Base-by-base conservation (phyloP, 2,329 filamentous ascomycete species). In the Sporothrix sp. region DNA sequence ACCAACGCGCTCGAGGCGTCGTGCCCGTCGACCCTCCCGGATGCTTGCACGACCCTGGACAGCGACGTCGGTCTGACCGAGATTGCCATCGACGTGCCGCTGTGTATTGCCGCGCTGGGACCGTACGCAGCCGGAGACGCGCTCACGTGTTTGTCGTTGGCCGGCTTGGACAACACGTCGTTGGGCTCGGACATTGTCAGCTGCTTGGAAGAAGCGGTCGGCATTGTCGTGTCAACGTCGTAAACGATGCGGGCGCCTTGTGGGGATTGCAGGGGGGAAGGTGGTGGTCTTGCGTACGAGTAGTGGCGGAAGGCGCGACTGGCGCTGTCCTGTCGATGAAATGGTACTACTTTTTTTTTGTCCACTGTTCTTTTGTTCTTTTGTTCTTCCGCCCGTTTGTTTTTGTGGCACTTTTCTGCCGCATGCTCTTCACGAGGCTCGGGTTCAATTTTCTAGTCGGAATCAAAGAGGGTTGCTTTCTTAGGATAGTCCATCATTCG, bases 11-110 rank as follows among this genome's bases (percentile, higher is more conserved):
- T 58, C 16, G 45, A 52, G 8, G 36, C 18, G 5, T 16, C 27
- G 2, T 58, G 55, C 54, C 56, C 54, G 4, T 21, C 44, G 0
- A 14, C 43, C 16, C 56, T 58, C 16, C 57, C 57, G 8, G 7
- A 21, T 1, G 47, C 56, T 9, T 58, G 57, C 33, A 2, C 39
- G 21, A 5, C n/a, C 2, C 14, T 58, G 8, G 13, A 7, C 2
- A 13, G 5, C 16, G 51, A 48, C 21, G 33, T 23, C 6, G 50
- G 38, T n/a, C 1, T 7, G 0, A n/a, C 20, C 2, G 9, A 10
- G 1, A 13, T 58, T 4, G 0, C 36, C 0, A 11, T 33, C 16
- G 44, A 56, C n/a, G 40, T 52, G 4, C 36, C 54, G 3, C 36
- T 54, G 9, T 58, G 57, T 38, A n/a, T 33, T 1, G 18, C 28